phyloP scores from a whole-genome alignment of 2,329 filamentous ascomycete genomes.

The Sarocladium oryzae region DNA sequence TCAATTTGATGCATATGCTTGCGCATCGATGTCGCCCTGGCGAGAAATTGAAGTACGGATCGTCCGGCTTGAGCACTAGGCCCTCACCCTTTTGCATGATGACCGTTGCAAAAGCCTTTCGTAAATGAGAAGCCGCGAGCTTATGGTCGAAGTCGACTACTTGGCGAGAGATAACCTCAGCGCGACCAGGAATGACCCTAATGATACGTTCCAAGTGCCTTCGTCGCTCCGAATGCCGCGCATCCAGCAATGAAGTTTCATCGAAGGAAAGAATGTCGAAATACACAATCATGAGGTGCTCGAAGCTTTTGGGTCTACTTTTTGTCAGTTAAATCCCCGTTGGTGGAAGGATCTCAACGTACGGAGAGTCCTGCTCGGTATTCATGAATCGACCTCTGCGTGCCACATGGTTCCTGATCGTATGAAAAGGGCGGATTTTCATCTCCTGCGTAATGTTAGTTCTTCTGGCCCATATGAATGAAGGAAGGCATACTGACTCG shows the following conservation, averaged over 20 bases:
- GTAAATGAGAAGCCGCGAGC: constrained; percentile 47
- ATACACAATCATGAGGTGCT: constrained; percentile 57
- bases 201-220: constrained; percentile 51
- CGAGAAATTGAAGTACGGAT: constrained; percentile 64
- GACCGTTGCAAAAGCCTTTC: constrained; percentile 58
- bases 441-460: constrained; percentile 33
- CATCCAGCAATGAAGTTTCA: constrained; percentile 41
- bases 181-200: constrained; percentile 42
- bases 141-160: constrained; percentile 57
- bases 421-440: constrained; percentile 68
- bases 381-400: constrained; percentile 66
- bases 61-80: constrained; percentile 71
- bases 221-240: constrained; percentile 53
- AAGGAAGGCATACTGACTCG: constrained; percentile 27
- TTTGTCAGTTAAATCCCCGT: constrained; percentile 14
- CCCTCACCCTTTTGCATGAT: constrained; percentile 68
- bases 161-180: constrained; percentile 60
- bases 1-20: constrained; percentile 69
- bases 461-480: background rate
- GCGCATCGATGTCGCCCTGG: constrained; percentile 28
- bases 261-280: constrained; percentile 52
- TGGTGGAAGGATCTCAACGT: constrained; percentile 20
- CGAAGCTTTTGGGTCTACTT: constrained; percentile 38
- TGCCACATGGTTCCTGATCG: constrained; percentile 72
- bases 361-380: constrained; percentile 62